Conservation (phyloP, 73 alveolate species). For the Stentor coeruleus region DNA sequence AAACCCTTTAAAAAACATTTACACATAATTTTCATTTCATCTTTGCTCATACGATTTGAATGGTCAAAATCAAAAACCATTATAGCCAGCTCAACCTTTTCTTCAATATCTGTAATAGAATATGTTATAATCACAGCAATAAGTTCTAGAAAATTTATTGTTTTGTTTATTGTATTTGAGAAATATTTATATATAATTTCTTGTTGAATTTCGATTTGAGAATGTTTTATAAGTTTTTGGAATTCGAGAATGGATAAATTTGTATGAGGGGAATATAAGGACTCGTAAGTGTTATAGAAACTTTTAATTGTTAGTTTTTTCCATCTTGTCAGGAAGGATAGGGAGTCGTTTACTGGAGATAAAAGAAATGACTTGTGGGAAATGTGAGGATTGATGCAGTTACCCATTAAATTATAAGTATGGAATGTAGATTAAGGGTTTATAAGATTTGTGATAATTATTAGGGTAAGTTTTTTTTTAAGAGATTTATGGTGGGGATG, state of each 20-base stretch:
- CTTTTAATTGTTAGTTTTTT: background rate
- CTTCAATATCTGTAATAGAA: background rate
- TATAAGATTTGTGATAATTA: no score
- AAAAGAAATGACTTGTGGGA: background rate
- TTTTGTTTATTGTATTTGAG: background rate
- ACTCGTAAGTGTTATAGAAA: background rate
- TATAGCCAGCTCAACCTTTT: background rate
- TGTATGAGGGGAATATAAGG: background rate
- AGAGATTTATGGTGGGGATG: no score
- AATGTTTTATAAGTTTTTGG: background rate
- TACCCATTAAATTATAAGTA: no score
- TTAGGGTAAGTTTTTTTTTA: no score
- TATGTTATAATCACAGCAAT: background rate
- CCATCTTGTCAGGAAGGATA: background rate
- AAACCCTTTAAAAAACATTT: background rate
- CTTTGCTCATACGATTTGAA: background rate
- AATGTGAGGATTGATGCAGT: background rate
- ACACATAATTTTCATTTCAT: background rate
- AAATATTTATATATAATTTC: no score
- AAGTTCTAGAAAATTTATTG: background rate
- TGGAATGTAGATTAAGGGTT: no score
- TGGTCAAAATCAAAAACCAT: background rate
- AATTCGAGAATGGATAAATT: background rate
- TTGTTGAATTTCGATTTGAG: background rate
- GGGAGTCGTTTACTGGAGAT: background rate